phyloP scores from a whole-genome alignment of 2,329 filamentous ascomycete genomes.

The Microdochium trichocladiopsis region DNA sequence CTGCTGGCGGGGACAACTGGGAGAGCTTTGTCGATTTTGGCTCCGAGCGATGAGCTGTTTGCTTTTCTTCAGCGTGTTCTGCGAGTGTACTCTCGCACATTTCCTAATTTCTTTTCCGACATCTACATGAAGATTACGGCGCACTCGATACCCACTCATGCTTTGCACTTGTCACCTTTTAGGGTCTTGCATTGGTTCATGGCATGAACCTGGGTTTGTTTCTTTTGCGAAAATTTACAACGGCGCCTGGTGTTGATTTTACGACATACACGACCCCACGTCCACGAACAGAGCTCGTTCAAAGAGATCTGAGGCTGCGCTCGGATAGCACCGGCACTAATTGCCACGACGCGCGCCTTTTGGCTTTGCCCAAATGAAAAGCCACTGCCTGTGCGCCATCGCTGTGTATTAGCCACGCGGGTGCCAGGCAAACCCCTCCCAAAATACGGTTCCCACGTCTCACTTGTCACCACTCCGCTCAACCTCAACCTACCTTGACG shows the following conservation, averaged over 20 bases:
- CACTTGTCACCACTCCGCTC: too few species aligned
- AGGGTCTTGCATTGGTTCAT: neutral
- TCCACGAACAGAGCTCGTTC: too few species aligned
- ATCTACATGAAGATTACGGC: neutral
- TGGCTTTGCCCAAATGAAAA: too few species aligned
- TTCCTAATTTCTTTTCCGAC: neutral
- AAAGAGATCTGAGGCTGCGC: too few species aligned
- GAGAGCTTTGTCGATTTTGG: slow-evolving; percentile 22
- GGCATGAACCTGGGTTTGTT: neutral
- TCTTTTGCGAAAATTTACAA: neutral
- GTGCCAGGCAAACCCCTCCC: too few species aligned
- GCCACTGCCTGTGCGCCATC: too few species aligned
- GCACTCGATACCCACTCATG: neutral
- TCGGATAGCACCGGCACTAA: too few species aligned
- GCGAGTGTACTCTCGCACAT: neutral
- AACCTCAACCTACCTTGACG: too few species aligned
- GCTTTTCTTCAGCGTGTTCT: slow-evolving; percentile 3
- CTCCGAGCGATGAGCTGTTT: slow-evolving; percentile 11
- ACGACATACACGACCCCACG: too few species aligned
- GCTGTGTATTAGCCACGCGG: too few species aligned
- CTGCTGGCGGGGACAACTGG: slow-evolving; percentile 7
- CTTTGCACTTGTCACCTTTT: neutral
- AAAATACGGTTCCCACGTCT: too few species aligned
- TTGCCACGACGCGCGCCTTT: too few species aligned
- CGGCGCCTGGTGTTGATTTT: neutral